Conservation (phyloP, 1,139 yeast genomes). For the Magnusiomyces suaveolens region DNA sequence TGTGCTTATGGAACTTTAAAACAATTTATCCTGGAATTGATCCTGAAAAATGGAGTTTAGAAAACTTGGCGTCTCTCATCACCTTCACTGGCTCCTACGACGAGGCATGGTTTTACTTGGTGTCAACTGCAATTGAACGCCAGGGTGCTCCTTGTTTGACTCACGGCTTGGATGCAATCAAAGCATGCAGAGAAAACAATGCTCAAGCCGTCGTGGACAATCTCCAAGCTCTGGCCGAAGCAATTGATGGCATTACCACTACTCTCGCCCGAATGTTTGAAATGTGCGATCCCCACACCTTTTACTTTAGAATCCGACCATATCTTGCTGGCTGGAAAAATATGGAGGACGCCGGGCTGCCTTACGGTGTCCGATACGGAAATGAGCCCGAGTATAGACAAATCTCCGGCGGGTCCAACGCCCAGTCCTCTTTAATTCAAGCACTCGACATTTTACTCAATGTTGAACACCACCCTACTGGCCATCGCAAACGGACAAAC, state of each 20-base stretch:
- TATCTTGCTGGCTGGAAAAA: slow-evolving; percentile 91
- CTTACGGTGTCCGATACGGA: slow-evolving; percentile 72
- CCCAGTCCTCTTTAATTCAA: slow-evolving; percentile 84
- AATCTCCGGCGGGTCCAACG: slow-evolving; percentile 88
- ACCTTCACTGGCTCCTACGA: slow-evolving; percentile 88
- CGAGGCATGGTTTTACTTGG: slow-evolving; percentile 89
- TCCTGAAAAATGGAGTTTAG: slow-evolving; percentile 40
- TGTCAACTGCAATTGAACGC: slow-evolving; percentile 76
- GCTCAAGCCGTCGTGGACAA: slow-evolving; percentile 35
- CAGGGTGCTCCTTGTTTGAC: slow-evolving; percentile 62
- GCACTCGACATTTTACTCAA: slow-evolving; percentile 68
- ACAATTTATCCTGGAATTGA: slow-evolving; percentile 44
- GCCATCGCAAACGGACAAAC: slow-evolving; percentile 13
- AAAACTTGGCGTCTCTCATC: slow-evolving; percentile 65
- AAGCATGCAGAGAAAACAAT: slow-evolving; percentile 41
- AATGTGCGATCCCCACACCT: slow-evolving; percentile 89
- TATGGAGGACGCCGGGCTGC: slow-evolving; percentile 79
- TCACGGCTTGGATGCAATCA: slow-evolving; percentile 53
- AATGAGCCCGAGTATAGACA: slow-evolving; percentile 46
- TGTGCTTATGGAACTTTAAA: slow-evolving; percentile 81
- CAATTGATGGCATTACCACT: slow-evolving; percentile 66
- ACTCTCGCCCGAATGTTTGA: slow-evolving; percentile 79
- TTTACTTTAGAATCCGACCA: slow-evolving; percentile 79
- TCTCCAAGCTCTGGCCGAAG: slow-evolving; percentile 61
- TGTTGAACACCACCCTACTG: slow-evolving; percentile 54